Percentiles rank a stretch among this genome's conserved stretches.
These are phyloP conservation scores for Puccinia sorghi DNA, from an alignment of 1,284 basidiomycete species.

Conservation along the genomic window DNA sequence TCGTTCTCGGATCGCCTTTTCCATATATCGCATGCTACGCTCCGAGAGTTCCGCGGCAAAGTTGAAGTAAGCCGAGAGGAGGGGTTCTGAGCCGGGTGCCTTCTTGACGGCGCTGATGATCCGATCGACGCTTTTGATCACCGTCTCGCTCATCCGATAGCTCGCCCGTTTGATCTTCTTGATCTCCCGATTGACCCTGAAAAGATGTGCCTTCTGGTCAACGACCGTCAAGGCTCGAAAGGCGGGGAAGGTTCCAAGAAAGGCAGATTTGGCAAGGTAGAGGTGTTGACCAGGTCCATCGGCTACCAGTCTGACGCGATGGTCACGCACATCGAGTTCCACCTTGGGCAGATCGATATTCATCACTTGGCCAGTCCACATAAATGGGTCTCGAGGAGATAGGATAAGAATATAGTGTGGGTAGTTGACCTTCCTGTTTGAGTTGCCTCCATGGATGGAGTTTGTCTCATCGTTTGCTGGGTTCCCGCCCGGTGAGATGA, in stretches of 20 bases:
- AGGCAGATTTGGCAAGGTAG: slow-evolving; percentile 43
- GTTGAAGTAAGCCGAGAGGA: slow-evolving; percentile 91
- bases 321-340: slow-evolving; percentile 72
- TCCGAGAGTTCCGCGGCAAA: slow-evolving; percentile 95
- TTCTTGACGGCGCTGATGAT: slow-evolving; percentile 65
- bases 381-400: slow-evolving; percentile 80
- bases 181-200: slow-evolving; percentile 82
- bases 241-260: slow-evolving; percentile 51
- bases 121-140: slow-evolving; percentile 79
- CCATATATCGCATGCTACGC: slow-evolving; percentile 83
- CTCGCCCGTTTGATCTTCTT: slow-evolving; percentile 86
- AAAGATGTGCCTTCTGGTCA: slow-evolving; percentile 89
- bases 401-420: slow-evolving; percentile 77
- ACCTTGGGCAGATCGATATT: slow-evolving; percentile 61
- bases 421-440: slow-evolving; percentile 55
- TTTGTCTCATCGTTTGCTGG: slow-evolving; percentile 54
- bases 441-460: slow-evolving; percentile 55
- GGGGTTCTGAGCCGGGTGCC: slow-evolving; percentile 73
- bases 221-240: slow-evolving; percentile 60
- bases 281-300: slow-evolving; percentile 59
- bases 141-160: slow-evolving; percentile 85
- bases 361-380: slow-evolving; percentile 88
- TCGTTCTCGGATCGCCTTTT: slow-evolving; percentile 68
- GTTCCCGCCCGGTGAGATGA: background rate
- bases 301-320: slow-evolving; percentile 63